Percentiles rank a stretch among this genome's conserved stretches.
Conservation (phyloP, 495 filamentous ascomycete species). For the Sabuloglossum arenarium region DNA sequence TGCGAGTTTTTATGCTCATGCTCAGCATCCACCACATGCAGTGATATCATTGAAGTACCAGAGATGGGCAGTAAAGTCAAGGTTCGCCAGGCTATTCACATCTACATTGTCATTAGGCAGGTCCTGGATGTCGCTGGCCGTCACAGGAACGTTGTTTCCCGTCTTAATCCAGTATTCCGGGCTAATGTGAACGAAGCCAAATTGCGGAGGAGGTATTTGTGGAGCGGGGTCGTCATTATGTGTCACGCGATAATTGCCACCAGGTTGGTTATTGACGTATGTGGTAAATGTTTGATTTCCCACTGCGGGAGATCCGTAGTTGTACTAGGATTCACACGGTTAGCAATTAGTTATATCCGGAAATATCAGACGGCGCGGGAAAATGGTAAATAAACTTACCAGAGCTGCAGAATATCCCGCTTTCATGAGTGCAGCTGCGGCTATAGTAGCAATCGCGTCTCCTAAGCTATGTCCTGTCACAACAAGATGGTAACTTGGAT, state of each 20-base stretch:
- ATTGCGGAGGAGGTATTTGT: conserved; percentile 30
- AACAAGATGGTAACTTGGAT: conserved; percentile 32
- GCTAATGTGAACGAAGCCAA: conserved; percentile 38
- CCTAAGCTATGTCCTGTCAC: conserved; percentile 52
- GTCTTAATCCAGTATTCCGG: conserved; percentile 46
- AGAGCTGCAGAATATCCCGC: conserved; percentile 23
- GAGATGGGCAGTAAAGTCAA: conserved; percentile 18
- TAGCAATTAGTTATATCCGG: neutral
- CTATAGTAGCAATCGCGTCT: conserved; percentile 40
- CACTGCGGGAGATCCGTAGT: conserved; percentile 46
- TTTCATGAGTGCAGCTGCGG: conserved; percentile 34
- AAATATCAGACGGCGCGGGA: neutral
- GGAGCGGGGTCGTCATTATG: conserved; percentile 48
- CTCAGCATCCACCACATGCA: too few relatives aligned
- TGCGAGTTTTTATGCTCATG: too few relatives aligned
- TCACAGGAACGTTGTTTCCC: conserved; percentile 21
- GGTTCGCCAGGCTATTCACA: conserved; percentile 16
- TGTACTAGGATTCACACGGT: conserved; percentile 21
- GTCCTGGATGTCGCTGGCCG: conserved; percentile 19
- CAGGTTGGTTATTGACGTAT: conserved; percentile 30
- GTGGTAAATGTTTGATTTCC: conserved; percentile 34
- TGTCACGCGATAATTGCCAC: conserved; percentile 41
- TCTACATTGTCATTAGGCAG: conserved; percentile 23
- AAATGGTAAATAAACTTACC: conserved; percentile 7
- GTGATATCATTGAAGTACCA: conserved; percentile 23